Evolutionary conservation across 352 stramenopile species (phyloP).

Genomic region (Stramenopiles sp.): DNA sequence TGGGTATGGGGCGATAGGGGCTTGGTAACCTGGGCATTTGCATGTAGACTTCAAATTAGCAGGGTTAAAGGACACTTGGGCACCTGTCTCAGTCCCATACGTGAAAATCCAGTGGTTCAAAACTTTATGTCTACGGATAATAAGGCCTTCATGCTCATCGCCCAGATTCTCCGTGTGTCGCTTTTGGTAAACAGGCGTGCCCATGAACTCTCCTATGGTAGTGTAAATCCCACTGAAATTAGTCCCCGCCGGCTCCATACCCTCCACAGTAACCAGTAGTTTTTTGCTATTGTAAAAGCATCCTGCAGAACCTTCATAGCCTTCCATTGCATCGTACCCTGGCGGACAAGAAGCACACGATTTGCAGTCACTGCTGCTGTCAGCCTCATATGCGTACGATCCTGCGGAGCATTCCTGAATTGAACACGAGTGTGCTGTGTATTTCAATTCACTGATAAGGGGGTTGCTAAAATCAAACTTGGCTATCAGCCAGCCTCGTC

Average conservation of each 20-base stretch:
- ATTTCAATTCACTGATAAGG: background rate
- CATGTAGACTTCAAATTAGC: background rate
- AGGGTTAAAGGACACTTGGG: background rate
- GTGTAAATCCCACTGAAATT: background rate
- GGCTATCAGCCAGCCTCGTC: background rate
- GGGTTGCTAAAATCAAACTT: background rate
- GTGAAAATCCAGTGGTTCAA: background rate
- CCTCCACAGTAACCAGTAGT: background rate
- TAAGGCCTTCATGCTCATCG: background rate
- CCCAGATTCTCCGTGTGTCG: background rate
- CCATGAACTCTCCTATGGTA: background rate
- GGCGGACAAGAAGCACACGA: background rate
- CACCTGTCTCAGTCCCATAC: background rate
- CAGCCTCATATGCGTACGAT: background rate
- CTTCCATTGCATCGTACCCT: background rate
- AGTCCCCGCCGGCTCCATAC: background rate
- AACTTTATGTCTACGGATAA: background rate
- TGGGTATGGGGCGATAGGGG: too few relatives aligned
- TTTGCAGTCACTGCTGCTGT: background rate
- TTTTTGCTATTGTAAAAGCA: constrained; percentile 8
- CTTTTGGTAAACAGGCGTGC: background rate
- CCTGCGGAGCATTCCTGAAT: background rate
- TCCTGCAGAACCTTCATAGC: background rate
- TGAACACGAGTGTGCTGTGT: background rate
- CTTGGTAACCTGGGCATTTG: background rate